These are phyloP conservation scores for Vitis riparia DNA, from an alignment of 164 flowering plant genomes.

Conservation along the genomic window DNA sequence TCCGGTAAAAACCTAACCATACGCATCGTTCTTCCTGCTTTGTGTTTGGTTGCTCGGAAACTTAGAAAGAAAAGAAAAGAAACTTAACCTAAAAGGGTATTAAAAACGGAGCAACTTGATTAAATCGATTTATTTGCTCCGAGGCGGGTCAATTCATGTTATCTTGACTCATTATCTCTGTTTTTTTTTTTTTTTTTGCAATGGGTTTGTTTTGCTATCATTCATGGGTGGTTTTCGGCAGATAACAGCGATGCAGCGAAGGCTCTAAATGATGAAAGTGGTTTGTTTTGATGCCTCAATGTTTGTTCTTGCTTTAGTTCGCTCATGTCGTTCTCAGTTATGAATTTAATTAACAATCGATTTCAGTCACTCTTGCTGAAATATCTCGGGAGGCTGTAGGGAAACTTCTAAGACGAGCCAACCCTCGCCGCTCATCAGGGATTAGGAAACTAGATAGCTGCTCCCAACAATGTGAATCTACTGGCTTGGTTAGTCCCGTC, in stretches of 20 bases:
- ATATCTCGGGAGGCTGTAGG: slow-evolving; percentile 43
- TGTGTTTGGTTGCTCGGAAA: not conserved
- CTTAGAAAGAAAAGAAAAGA: too few relatives aligned
- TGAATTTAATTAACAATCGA: not conserved
- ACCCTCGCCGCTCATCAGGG: slow-evolving; percentile 16
- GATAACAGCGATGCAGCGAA: slow-evolving; percentile 13
- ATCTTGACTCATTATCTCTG: not conserved
- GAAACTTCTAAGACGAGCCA: slow-evolving; percentile 28
- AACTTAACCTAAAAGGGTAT: too few relatives aligned
- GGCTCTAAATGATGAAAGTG: slow-evolving; percentile 11
- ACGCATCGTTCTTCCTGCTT: not conserved
- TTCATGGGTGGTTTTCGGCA: not conserved
- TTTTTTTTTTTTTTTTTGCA: not conserved
- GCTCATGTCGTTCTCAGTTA: not conserved
- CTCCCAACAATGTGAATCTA: slow-evolving; percentile 15
- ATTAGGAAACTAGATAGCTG: slow-evolving; percentile 31
- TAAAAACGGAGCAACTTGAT: too few relatives aligned
- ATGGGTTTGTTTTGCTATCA: too few relatives aligned
- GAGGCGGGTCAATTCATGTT: too few relatives aligned
- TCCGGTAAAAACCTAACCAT: slow-evolving; percentile 2
- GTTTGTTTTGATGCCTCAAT: slow-evolving; percentile 7
- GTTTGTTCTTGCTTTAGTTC: not conserved
- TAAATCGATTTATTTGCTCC: too few relatives aligned
- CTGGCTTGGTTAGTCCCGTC: slow-evolving; percentile 19
- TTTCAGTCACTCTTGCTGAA: slow-evolving; percentile 40